Conservation (phyloP, 352 stramenopile genomes). For the Thalassiosira ordinaria region DNA sequence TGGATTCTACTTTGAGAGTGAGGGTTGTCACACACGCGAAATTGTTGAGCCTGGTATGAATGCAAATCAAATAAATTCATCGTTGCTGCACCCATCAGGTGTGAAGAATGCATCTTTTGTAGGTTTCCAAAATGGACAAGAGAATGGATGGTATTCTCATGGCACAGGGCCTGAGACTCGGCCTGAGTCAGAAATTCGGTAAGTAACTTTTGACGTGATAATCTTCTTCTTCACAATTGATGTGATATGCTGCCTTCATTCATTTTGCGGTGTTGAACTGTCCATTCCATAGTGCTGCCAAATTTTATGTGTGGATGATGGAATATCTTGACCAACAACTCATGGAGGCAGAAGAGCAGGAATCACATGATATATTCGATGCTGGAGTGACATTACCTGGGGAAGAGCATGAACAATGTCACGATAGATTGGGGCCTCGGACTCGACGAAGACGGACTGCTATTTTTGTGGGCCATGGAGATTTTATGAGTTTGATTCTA, state of each 20-base stretch:
- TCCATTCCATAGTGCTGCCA: conserved; percentile 39
- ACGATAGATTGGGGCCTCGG: conserved; percentile 52
- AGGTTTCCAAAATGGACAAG: conserved; percentile 41
- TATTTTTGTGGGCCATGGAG: conserved; percentile 71
- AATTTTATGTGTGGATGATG: conserved; percentile 76
- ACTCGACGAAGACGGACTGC: conserved; percentile 57
- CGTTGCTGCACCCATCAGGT: conserved; percentile 25
- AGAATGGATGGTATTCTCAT: conserved; percentile 71
- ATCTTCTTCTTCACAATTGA: conserved; percentile 6
- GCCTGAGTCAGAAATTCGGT: conserved; percentile 58
- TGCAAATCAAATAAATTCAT: conserved; percentile 55
- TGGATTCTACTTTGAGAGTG: conserved; percentile 74
- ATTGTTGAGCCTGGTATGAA: conserved; percentile 68
- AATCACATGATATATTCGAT: conserved; percentile 81
- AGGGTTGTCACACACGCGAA: conserved; percentile 73
- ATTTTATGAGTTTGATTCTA: conserved; percentile 79
- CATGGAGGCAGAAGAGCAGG: conserved; percentile 22
- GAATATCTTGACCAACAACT: conserved; percentile 75
- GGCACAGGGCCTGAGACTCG: conserved; percentile 66
- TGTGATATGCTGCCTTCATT: neutral
- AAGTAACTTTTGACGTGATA: neutral
- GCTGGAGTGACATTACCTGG: conserved; percentile 64
- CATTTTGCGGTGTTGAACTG: too few species aligned
- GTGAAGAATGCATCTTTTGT: conserved; percentile 37
- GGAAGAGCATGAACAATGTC: conserved; percentile 66